A percentile compares a stretch with the other conserved stretches of the same genome.
phyloP scores from a whole-genome alignment of 805 yeast species.

The Lachancea kluyveri region DNA sequence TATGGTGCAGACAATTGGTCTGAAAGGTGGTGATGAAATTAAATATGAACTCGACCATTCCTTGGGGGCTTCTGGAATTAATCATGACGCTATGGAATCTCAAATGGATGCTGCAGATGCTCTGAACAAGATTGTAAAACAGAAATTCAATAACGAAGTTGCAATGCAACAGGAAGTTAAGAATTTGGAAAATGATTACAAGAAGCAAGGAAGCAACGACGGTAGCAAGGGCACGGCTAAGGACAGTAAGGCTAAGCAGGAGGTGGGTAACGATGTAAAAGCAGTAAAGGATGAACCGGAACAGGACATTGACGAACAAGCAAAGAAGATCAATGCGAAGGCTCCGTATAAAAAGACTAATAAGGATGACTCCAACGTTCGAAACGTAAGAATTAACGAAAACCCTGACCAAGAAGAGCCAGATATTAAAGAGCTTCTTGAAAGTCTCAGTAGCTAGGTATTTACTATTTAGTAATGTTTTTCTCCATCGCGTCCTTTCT shows the following conservation, averaged over 20 bases:
- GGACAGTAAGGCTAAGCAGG: slow-evolving; percentile 4
- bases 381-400: too few species aligned
- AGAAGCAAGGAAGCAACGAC: too few species aligned
- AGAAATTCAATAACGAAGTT: slow-evolving; percentile 26
- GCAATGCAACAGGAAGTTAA: slow-evolving; percentile 26
- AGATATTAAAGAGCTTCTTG: slow-evolving; percentile 42
- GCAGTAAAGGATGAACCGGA: slow-evolving; percentile 7
- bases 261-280: slow-evolving; percentile 10
- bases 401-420: too few species aligned
- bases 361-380: too few species aligned
- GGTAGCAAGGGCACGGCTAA: slow-evolving; percentile 3
- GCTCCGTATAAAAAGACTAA: slow-evolving; percentile 11
- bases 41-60: slow-evolving; percentile 25
- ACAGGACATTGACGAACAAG: slow-evolving; percentile 9
- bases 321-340: slow-evolving; percentile 9
- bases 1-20: slow-evolving; percentile 26
- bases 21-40: slow-evolving; percentile 18
- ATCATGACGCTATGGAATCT: slow-evolving; percentile 10
- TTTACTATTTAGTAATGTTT: slow-evolving; percentile 17
- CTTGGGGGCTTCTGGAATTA: slow-evolving; percentile 5
- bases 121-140: slow-evolving; percentile 15
- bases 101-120: slow-evolving; percentile 15
- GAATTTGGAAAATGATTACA: slow-evolving; percentile 21
- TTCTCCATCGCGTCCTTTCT: slow-evolving; percentile 59
- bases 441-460: slow-evolving; percentile 2